Percentiles rank a stretch among this genome's conserved stretches.
These are phyloP conservation scores for Pulveroboletus frians DNA, from an alignment of 768 basidiomycete genomes.

Conservation along the genomic window DNA sequence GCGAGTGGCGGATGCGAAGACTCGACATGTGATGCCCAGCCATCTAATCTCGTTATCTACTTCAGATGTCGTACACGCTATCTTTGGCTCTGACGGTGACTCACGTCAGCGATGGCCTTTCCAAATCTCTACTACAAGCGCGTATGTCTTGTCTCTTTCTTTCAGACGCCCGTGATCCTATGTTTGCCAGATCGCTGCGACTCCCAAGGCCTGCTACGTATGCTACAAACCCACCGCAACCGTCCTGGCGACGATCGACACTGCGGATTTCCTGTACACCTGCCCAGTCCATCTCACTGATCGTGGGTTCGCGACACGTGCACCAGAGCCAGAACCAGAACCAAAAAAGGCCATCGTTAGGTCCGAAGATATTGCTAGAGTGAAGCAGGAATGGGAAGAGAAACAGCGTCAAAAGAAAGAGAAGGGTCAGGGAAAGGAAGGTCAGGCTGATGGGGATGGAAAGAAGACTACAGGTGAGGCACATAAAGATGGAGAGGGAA, in stretches of 20 bases:
- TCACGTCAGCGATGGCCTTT: conserved; percentile 42
- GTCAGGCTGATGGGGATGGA: conserved; percentile 33
- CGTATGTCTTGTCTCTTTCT: conserved; percentile 40
- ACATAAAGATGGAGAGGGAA: conserved; percentile 29
- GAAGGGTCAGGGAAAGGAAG: conserved; percentile 44
- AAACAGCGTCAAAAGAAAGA: conserved; percentile 59
- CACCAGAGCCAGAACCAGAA: conserved; percentile 40
- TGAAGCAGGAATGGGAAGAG: conserved; percentile 78
- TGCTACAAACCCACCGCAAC: conserved; percentile 78
- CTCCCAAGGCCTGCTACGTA: conserved; percentile 70
- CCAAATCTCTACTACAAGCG: conserved; percentile 87
- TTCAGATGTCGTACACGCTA: too few species aligned
- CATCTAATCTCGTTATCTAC: too few species aligned
- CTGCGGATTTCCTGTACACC: conserved; percentile 80
- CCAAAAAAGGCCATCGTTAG: conserved; percentile 34
- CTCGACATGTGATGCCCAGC: too few species aligned
- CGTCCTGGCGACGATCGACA: conserved; percentile 80
- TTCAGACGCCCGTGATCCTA: neutral
- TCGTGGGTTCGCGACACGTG: conserved; percentile 61
- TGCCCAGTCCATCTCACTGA: conserved; percentile 82
- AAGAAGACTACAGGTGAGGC: neutral
- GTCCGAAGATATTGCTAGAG: conserved; percentile 70
- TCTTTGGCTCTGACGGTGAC: too few species aligned
- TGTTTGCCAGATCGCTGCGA: conserved; percentile 60
- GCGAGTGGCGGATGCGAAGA: too few species aligned